A percentile compares a stretch with the other conserved stretches of the same genome.
Evolutionary conservation across 768 basidiomycete species (phyloP).

Genomic region (Mycena leptocephala): DNA sequence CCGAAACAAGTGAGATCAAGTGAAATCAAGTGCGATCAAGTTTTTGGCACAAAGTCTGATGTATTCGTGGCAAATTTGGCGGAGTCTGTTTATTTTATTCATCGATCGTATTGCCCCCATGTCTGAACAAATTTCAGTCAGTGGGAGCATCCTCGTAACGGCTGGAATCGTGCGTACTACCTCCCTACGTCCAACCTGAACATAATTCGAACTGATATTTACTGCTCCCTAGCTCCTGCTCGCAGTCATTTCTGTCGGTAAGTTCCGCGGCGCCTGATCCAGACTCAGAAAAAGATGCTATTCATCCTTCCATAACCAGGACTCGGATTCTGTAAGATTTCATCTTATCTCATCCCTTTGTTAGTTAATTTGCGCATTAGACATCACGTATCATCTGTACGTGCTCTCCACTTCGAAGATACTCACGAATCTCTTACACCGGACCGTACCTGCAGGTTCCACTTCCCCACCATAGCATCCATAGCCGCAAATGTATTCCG

Average conservation of each 20-base stretch:
- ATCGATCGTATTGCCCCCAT: not conserved
- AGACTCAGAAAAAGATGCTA: not conserved
- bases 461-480: slow-evolving; percentile 9
- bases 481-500: not conserved
- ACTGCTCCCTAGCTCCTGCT: not conserved
- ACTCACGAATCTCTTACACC: not conserved
- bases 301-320: not conserved
- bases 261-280: not conserved
- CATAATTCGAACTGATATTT: too few relatives aligned
- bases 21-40: too few relatives aligned
- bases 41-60: too few relatives aligned
- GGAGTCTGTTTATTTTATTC: not conserved
- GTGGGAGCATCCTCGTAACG: not conserved
- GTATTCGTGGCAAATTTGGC: slow-evolving; percentile 28
- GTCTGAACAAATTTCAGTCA: not conserved
- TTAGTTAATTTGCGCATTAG: not conserved
- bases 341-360: too few relatives aligned
- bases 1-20: too few relatives aligned
- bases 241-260: not conserved
- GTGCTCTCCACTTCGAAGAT: not conserved
- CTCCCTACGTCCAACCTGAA: too few relatives aligned
- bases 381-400: slow-evolving; percentile 15
- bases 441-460: not conserved
- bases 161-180: not conserved
- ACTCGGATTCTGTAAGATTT: slow-evolving; percentile 10